Conservation (phyloP, 306 rosid genomes). For the Vigna unguiculata region DNA sequence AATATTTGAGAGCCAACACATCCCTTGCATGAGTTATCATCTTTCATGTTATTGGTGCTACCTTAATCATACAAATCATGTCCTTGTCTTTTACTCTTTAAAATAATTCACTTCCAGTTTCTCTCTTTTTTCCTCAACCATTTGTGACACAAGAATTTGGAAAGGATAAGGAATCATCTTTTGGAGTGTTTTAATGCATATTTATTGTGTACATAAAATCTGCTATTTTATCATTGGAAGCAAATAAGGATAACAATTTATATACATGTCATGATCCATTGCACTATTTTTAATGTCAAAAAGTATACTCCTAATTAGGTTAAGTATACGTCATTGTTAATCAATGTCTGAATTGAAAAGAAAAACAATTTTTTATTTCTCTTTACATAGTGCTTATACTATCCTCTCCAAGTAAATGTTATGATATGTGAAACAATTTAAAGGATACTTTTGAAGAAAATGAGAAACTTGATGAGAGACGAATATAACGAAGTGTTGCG, state of each 20-base stretch:
- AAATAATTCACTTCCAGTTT: constrained; percentile 35
- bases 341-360: neutral
- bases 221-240: constrained; percentile 31
- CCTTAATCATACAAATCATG: constrained; percentile 49
- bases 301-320: constrained; percentile 15
- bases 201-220: neutral
- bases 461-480: neutral
- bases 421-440: constrained; percentile 22
- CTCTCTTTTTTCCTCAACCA: constrained; percentile 21
- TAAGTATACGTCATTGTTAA: neutral
- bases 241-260: constrained; percentile 30
- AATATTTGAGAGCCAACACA: constrained; percentile 50
- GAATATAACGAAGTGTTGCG: no score
- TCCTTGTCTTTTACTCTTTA: constrained; percentile 41
- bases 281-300: constrained; percentile 7
- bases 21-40: constrained; percentile 59
- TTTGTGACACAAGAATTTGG: constrained; percentile 31
- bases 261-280: constrained; percentile 13
- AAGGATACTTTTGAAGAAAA: neutral
- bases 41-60: constrained; percentile 46
- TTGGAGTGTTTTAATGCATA: neutral
- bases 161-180: constrained; percentile 25
- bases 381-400: neutral
- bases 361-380: neutral
- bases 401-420: neutral